Evolutionary conservation across 169 alveolate species (phyloP), one percentile per base, ranked within the genome.

Genomic region (Besnoitia besnoiti): DNA sequence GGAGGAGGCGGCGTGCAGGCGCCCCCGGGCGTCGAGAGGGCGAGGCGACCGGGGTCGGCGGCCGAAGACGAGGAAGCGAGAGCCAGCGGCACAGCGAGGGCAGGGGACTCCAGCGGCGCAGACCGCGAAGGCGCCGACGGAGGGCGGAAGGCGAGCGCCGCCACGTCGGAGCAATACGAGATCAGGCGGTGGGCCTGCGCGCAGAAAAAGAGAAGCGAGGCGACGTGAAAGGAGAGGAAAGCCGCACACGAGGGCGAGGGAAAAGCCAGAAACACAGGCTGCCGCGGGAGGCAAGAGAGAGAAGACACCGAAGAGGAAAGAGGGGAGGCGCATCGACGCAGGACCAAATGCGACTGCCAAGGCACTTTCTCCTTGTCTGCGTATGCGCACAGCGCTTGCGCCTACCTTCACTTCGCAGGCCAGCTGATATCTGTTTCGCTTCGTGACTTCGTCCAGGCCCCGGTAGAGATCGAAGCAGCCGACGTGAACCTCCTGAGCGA

Each of bases 341-440:
- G 67, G 67, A 14, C 24, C 67, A 51, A 14, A 51, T 14, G 67
- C 24, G 67, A 24, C 67, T 51, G 24, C 67, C 14, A 51, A 51
- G 67, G 24, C 14, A 51, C 14, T 24, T 16, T 16, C 24, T 16
- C 14, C n/a, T 24, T 16, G 67, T 51, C 14, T 51, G 67, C 67
- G 14, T 24, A 24, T 51, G 67, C 67, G 14, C 24, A 51, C 67
- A 24, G 24, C 67, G 14, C n/a, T 24, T 24, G 67, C 67, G 67
- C 46, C n/a, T 77, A 82, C 90, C 75, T 44, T 82, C 51, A 82
- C 47, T 37, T 82, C 90, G 27, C 51, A 30, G 2, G 90, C 90
- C 19, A 82, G 90, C 75, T 82, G 90, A 46, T 82, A 82, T 44
- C 90, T 44, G 90, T 82, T 82, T 51, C 51, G 21, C 90, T 82